A percentile compares a stretch with the other conserved stretches of the same genome.
Conservation (phyloP, 169 alveolate genomes). For the Eimeria brunetti region DNA sequence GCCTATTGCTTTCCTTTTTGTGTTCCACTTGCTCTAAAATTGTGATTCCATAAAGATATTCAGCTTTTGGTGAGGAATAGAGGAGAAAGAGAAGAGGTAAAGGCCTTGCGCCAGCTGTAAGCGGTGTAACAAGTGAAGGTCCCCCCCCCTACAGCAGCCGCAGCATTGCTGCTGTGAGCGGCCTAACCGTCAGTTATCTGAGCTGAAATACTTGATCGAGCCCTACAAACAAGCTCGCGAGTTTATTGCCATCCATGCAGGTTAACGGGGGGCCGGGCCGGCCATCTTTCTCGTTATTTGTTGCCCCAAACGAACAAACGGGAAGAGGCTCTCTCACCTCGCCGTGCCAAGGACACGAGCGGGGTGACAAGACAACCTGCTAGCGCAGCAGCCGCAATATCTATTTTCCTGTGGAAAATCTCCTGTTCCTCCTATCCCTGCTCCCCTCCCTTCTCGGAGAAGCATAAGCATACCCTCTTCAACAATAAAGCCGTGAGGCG, state of each 20-base stretch:
- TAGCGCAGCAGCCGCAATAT: slow-evolving; percentile 15
- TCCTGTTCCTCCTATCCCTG: slow-evolving; percentile 31
- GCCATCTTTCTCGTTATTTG: slow-evolving; percentile 30
- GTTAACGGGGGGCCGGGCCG: slow-evolving; percentile 55
- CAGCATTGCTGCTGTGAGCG: slow-evolving; percentile 34
- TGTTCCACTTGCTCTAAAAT: neutral
- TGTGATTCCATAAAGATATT: slow-evolving; percentile 28
- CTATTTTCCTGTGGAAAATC: slow-evolving; percentile 29
- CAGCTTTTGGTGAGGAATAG: neutral
- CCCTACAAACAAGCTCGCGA: neutral
- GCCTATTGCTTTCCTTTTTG: neutral
- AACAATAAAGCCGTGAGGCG: slow-evolving; percentile 40
- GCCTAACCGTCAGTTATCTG: slow-evolving; percentile 31
- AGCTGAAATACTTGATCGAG: slow-evolving; percentile 40
- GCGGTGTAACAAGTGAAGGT: slow-evolving; percentile 49
- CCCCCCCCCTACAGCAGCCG: slow-evolving; percentile 68
- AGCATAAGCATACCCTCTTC: slow-evolving; percentile 17
- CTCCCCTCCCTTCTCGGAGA: neutral
- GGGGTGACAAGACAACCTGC: slow-evolving; percentile 35
- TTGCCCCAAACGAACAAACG: slow-evolving; percentile 17
- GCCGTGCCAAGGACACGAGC: slow-evolving; percentile 64
- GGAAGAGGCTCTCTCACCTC: slow-evolving; percentile 58
- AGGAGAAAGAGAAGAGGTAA: neutral
- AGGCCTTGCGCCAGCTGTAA: slow-evolving; percentile 20
- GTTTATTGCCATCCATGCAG: slow-evolving; percentile 25